Conservation (phyloP, 2,329 filamentous ascomycete genomes). For the Conoideocrella luteorostrata region DNA sequence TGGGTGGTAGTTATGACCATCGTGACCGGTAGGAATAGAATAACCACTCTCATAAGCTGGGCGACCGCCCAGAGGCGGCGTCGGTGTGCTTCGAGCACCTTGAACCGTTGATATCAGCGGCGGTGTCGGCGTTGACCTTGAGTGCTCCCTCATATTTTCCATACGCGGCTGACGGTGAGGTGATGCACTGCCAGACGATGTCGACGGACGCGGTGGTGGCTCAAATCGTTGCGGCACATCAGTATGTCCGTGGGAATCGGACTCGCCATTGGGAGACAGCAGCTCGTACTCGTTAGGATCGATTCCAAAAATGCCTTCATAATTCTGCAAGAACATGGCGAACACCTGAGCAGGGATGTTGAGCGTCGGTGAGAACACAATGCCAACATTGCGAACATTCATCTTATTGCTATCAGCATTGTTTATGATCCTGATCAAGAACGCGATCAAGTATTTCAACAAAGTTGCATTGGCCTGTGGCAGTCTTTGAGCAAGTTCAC, state of each 20-base stretch:
- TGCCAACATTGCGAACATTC: slow-evolving; percentile 94
- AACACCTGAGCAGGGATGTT: slow-evolving; percentile 96
- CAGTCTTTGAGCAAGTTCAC: slow-evolving; percentile 71
- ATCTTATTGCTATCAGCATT: slow-evolving; percentile 92
- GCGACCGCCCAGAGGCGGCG: slow-evolving; percentile 32
- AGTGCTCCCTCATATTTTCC: slow-evolving; percentile 22
- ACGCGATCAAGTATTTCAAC: slow-evolving; percentile 77
- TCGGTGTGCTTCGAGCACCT: slow-evolving; percentile 32
- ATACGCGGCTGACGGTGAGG: slow-evolving; percentile 42
- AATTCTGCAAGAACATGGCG: slow-evolving; percentile 88
- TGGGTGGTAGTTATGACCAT: slow-evolving; percentile 14
- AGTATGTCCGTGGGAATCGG: slow-evolving; percentile 25
- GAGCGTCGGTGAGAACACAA: slow-evolving; percentile 94
- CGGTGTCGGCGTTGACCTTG: slow-evolving; percentile 42
- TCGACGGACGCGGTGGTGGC: slow-evolving; percentile 38
- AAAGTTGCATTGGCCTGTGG: slow-evolving; percentile 76
- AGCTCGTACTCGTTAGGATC: slow-evolving; percentile 59
- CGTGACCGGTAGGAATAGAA: slow-evolving; percentile 19
- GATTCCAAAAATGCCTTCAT: slow-evolving; percentile 74
- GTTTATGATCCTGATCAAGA: slow-evolving; percentile 87
- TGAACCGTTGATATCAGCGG: slow-evolving; percentile 32
- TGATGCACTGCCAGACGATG: slow-evolving; percentile 41
- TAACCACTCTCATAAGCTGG: slow-evolving; percentile 41
- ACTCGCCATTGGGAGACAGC: slow-evolving; percentile 36
- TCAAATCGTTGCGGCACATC: slow-evolving; percentile 26